A percentile compares a stretch with the other conserved stretches of the same genome.
Conservation (phyloP, 2,329 filamentous ascomycete species). For the Aspergillus tamarii region DNA sequence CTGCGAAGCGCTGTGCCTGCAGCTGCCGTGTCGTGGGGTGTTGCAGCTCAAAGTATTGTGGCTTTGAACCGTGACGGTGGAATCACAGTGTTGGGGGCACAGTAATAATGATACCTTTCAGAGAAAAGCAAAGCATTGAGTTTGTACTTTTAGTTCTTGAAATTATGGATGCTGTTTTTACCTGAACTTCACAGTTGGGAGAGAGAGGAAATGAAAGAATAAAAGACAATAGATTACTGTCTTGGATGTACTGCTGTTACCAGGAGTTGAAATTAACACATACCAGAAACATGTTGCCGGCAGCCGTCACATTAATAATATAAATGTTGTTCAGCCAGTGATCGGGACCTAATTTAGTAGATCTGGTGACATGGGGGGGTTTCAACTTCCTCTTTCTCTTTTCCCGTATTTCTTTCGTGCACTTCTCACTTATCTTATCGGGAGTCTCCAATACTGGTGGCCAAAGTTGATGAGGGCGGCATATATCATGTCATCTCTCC, state of each 20-base stretch:
- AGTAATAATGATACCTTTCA: constrained; percentile 47
- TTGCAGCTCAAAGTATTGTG: constrained; percentile 72
- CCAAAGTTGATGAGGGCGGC: constrained; percentile 7
- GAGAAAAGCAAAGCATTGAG: constrained; percentile 12
- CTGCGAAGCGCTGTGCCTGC: constrained; percentile 75
- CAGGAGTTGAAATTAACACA: neutral
- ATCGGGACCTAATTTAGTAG: neutral
- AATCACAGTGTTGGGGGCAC: constrained; percentile 68
- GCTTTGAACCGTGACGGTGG: constrained; percentile 75
- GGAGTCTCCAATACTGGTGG: constrained; percentile 1
- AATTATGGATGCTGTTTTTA: constrained; percentile 4
- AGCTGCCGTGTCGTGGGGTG: constrained; percentile 76
- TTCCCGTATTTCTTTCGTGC: neutral
- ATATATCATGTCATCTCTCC: constrained; percentile 23
- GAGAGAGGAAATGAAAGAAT: constrained; percentile 7
- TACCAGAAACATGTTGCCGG: neutral
- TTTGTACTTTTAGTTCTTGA: constrained; percentile 13
- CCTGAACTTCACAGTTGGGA: neutral
- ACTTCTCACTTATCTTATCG: constrained; percentile 3
- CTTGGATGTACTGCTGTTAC: neutral
- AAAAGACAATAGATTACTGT: constrained; percentile 9
- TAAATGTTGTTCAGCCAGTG: neutral
- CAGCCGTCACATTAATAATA: neutral
- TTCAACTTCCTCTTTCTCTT: neutral
- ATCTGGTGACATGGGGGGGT: constrained; percentile 1